Conservation (phyloP, 1,284 basidiomycete genomes). For the Trichosporon sp. region DNA sequence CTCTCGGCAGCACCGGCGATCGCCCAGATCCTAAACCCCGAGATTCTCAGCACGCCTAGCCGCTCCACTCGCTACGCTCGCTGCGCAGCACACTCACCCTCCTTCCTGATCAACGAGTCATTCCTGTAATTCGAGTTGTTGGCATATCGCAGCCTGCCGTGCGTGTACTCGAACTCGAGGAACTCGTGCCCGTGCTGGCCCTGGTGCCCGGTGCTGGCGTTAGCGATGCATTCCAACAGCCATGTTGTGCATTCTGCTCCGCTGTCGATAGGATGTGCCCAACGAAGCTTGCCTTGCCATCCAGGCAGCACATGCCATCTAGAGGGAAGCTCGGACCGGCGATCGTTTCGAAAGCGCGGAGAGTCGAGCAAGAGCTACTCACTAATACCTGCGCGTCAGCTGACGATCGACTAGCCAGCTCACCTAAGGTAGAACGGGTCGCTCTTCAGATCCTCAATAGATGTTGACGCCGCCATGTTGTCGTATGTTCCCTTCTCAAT, state of each 20-base stretch:
- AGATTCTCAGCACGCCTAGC: no score
- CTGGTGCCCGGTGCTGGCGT: conserved; percentile 77
- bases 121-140: conserved; percentile 99
- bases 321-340: no score
- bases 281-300: no score
- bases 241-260: no score
- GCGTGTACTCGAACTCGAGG: conserved; percentile 95
- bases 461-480: not conserved
- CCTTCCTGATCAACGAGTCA: conserved; percentile 94
- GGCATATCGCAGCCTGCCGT: conserved; percentile 86
- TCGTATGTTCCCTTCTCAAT: not conserved
- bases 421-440: conserved; percentile 82
- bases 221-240: not conserved
- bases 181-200: conserved; percentile 97
- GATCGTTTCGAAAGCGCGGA: no score
- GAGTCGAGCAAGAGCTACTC: no score
- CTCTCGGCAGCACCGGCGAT: no score
- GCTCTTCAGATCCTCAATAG: conserved; percentile 40
- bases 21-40: no score
- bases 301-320: no score
- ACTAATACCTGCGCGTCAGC: conserved; percentile 68
- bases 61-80: not conserved
- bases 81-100: conserved; percentile 62
- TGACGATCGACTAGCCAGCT: conserved; percentile 14
- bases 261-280: no score